Evolutionary conservation across 768 basidiomycete species (phyloP).

Genomic region (Russula earlei): DNA sequence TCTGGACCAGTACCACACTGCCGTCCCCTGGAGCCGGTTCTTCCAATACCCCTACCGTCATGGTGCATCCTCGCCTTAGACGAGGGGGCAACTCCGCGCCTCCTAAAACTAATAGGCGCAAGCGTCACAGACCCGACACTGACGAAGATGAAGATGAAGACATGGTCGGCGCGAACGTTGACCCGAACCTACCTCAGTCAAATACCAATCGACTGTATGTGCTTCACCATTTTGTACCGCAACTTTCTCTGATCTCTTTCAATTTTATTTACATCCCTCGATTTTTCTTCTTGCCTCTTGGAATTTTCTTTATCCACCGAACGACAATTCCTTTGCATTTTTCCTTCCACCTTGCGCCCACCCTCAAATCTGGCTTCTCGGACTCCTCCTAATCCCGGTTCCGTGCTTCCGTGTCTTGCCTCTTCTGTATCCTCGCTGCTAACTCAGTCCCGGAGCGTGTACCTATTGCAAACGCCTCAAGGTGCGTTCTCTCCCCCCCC

Average conservation of each 20-base stretch:
- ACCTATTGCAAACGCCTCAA: slow-evolving; percentile 83
- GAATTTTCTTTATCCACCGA: background rate
- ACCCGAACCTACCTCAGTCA: background rate
- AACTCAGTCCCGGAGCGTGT: slow-evolving; percentile 65
- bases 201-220: slow-evolving; percentile 16
- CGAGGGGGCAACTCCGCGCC: background rate
- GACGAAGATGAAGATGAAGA: slow-evolving; percentile 11
- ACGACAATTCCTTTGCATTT: too few species aligned
- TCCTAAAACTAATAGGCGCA: background rate
- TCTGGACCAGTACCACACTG: background rate
- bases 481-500: slow-evolving; percentile 38
- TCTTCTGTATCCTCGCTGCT: background rate
- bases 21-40: slow-evolving; percentile 1
- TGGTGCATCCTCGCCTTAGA: background rate
- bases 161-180: background rate
- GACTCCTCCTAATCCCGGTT: slow-evolving; percentile 1
- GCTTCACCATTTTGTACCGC: background rate
- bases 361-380: background rate
- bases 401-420: slow-evolving; percentile 1
- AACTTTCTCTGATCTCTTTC: background rate
- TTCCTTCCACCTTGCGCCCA: background rate
- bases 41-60: background rate
- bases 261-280: background rate
- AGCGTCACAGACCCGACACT: slow-evolving; percentile 6
- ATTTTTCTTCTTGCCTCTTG: background rate